Base-by-base conservation (phyloP, 176 grass and related monocot species). In the Luzula sylvatica region DNA sequence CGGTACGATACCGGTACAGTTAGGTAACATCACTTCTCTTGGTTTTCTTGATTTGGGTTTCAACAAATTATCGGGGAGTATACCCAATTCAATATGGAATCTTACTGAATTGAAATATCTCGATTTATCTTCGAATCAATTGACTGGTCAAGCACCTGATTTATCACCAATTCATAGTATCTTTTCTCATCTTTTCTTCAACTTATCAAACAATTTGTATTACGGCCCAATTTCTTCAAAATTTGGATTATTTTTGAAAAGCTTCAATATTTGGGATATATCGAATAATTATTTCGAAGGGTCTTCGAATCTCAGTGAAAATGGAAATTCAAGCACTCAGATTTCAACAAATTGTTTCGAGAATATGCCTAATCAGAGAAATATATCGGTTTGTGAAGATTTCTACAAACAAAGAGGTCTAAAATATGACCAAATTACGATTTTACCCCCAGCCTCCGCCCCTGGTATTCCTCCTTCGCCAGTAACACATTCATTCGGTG, bases 271-370 rank as follows among this genome's bases (percentile, higher is more conserved):
- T 52, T 77, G 80, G 19, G 81, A 98, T 56, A 24, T 86, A 17
- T 90, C 85, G 0, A 47, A 38, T 51, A 98, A 98, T 73, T 98
- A 90, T 63, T 90, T 98, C 14, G 55, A 53, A 20, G 77, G 64
- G 27, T 57, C 16, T 3, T 20, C 24, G 38, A 53, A 35, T 2
- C 2, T 18, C 38, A 65, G 14, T 25, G 45, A 52, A 40, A 47
- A 16, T 18, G 67, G 53, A n/a, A 58, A 70, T 48, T 63, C 26
- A 20, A 13, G 13, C 22, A 60, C 52, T 46, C 2, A 50, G 25
- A 35, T 78, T 25, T 5, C 15, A 2, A 68, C 78, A 58, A 96
- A 96, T 59, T 96, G 85, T 68, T 79, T 89, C 42, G 30, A 23
- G 4, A 52, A 56, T 13, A 7, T 58, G 2, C 22, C 68, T 71